Conservation (phyloP, 768 basidiomycete species). For the Hypholoma sublateritium region DNA sequence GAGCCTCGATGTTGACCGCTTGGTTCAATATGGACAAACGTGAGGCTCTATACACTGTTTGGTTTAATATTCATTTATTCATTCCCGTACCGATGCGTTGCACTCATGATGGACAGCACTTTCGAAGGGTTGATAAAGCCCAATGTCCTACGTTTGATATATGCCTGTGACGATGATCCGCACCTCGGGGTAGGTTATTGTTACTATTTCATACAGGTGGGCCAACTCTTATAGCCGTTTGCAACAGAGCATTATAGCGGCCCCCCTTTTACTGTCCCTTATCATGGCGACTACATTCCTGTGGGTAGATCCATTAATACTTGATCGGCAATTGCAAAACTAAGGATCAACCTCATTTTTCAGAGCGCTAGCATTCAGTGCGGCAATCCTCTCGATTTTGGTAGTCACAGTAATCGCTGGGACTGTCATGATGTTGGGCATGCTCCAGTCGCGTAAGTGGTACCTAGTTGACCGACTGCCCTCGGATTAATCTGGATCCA, state of each 20-base stretch:
- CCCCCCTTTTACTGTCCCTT: not conserved
- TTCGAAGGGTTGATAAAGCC: not conserved
- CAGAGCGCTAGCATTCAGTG: not conserved
- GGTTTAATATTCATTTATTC: no score
- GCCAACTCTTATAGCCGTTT: no score
- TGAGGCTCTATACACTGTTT: not conserved
- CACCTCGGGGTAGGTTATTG: not conserved
- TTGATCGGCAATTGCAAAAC: no score
- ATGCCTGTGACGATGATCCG: not conserved
- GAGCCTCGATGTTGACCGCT: not conserved
- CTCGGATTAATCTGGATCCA: not conserved
- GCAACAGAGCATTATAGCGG: not conserved
- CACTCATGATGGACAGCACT: not conserved
- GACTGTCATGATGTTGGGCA: not conserved
- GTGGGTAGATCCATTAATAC: not conserved
- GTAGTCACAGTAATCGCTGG: not conserved
- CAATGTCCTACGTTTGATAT: not conserved
- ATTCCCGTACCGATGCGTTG: no score
- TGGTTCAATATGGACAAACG: not conserved
- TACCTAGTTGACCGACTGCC: not conserved
- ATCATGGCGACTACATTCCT: not conserved
- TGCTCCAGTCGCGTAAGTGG: not conserved
- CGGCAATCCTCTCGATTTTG: not conserved
- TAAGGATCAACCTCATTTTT: not conserved
- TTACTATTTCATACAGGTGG: not conserved